phyloP scores from a whole-genome alignment of 2,329 filamentous ascomycete genomes.

The Alternaria novae-zelandiae region DNA sequence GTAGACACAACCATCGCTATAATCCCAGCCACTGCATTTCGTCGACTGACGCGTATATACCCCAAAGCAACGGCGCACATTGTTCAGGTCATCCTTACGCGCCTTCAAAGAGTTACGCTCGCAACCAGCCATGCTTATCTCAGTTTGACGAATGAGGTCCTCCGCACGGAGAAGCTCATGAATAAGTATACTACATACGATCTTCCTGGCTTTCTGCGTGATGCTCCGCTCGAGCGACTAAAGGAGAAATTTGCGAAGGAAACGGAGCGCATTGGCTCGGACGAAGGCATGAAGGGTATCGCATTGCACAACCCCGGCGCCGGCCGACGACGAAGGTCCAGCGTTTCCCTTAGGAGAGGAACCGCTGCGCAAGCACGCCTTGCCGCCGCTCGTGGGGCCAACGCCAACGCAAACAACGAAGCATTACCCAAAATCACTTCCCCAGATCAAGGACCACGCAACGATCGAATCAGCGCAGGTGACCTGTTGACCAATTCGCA shows the following conservation, averaged over 20 bases:
- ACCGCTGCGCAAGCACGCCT: conserved; percentile 73
- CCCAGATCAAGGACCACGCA: conserved; percentile 32
- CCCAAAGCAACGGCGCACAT: conserved; percentile 97
- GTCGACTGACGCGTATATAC: conserved; percentile 89
- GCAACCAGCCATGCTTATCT: conserved; percentile 95
- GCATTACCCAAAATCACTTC: conserved; percentile 30
- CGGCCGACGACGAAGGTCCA: conserved; percentile 72
- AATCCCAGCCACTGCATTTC: conserved; percentile 94
- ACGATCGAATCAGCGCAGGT: conserved; percentile 57
- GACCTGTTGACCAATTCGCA: conserved; percentile 83
- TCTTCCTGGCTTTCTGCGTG: conserved; percentile 86
- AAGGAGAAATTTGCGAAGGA: conserved; percentile 94
- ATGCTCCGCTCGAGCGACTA: conserved; percentile 78
- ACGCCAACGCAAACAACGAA: conserved; percentile 31
- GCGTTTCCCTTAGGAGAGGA: conserved; percentile 75
- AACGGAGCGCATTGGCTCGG: conserved; percentile 77
- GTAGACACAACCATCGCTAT: conserved; percentile 98
- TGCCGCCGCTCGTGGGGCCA: conserved; percentile 53
- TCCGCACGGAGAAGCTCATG: conserved; percentile 93
- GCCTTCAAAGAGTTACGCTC: conserved; percentile 91
- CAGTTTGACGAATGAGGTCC: conserved; percentile 86
- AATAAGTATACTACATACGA: conserved; percentile 91
- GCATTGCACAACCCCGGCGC: conserved; percentile 83
- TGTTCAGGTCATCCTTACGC: conserved; percentile 93
- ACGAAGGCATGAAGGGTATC: conserved; percentile 89